These are phyloP conservation scores for Suhomyces choctaworum DNA, from an alignment of 1,139 yeast species.

Conservation along the genomic window DNA sequence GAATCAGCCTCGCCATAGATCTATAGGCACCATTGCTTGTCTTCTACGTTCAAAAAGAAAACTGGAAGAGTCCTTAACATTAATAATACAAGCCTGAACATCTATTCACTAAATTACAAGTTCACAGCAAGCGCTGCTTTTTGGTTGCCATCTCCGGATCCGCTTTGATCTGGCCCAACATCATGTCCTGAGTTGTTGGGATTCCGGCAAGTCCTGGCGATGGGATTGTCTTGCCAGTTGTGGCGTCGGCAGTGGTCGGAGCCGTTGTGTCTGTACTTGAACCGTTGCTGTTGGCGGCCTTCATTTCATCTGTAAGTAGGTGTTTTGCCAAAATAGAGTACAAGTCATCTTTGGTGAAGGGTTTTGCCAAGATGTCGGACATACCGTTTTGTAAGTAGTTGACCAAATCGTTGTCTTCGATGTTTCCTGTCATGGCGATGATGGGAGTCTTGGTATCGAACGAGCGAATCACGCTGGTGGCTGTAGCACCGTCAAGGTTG, in stretches of 20 bases:
- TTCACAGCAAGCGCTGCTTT: slow-evolving; percentile 12
- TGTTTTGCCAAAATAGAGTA: slow-evolving; percentile 75
- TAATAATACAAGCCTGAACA: slow-evolving; percentile 7
- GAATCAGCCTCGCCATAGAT: too few species aligned
- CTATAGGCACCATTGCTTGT: too few species aligned
- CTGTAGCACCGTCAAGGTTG: slow-evolving; percentile 89
- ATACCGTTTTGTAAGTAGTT: slow-evolving; percentile 85
- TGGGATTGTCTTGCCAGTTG: slow-evolving; percentile 3
- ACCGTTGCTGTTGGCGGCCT: slow-evolving; percentile 4
- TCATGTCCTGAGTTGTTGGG: slow-evolving; percentile 3
- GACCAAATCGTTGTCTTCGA: slow-evolving; percentile 75
- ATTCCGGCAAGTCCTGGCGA: slow-evolving; percentile 4
- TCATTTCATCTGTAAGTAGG: slow-evolving; percentile 31
- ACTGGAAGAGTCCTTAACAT: too few species aligned
- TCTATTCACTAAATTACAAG: slow-evolving; percentile 1
- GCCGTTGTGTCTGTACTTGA: slow-evolving; percentile 3
- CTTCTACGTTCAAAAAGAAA: too few species aligned
- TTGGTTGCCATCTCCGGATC: slow-evolving; percentile 11
- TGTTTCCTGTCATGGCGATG: slow-evolving; percentile 92
- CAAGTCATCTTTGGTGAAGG: slow-evolving; percentile 83
- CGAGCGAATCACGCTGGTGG: slow-evolving; percentile 80
- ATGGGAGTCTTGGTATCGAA: slow-evolving; percentile 85
- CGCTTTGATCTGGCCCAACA: slow-evolving; percentile 6
- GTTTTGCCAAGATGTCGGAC: slow-evolving; percentile 90
- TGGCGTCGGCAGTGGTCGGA: slow-evolving; percentile 5